These are phyloP conservation scores for Boletus semigastroideus DNA, from an alignment of 1,284 basidiomycete species.

Conservation along the genomic window DNA sequence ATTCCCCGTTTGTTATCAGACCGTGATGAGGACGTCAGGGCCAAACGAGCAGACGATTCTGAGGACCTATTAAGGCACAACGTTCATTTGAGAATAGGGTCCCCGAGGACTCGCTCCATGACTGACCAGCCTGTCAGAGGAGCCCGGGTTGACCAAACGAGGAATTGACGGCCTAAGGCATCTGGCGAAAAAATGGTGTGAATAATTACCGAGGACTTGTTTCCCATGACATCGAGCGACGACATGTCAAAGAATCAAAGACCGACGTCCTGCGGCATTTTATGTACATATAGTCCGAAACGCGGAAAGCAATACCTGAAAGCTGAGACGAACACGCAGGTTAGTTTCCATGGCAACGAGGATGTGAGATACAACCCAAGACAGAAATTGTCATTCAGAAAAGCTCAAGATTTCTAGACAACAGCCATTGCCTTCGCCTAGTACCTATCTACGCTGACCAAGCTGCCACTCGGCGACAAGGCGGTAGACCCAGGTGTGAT, in stretches of 20 bases:
- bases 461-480: not conserved
- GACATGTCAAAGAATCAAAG: too few relatives aligned
- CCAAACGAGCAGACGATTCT: not conserved
- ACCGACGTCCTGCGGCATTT: too few relatives aligned
- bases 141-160: not conserved
- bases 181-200: not conserved
- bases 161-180: not conserved
- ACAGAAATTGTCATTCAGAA: not conserved
- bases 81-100: not conserved
- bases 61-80: not conserved
- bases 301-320: not conserved
- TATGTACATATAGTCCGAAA: not conserved
- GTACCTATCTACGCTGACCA: constrained; percentile 5
- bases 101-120: constrained; percentile 1
- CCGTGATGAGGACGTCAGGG: not conserved
- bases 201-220: too few relatives aligned
- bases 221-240: too few relatives aligned
- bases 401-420: not conserved
- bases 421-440: not conserved
- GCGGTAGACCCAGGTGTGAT: not conserved
- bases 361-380: not conserved
- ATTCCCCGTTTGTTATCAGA: constrained; percentile 6
- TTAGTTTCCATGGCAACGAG: not conserved
- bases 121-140: not conserved
- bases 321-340: not conserved